A percentile compares a stretch with the other conserved stretches of the same genome.
These are phyloP conservation scores for Corymbia calophylla DNA, from an alignment of 441 rosid species.

Conservation along the genomic window DNA sequence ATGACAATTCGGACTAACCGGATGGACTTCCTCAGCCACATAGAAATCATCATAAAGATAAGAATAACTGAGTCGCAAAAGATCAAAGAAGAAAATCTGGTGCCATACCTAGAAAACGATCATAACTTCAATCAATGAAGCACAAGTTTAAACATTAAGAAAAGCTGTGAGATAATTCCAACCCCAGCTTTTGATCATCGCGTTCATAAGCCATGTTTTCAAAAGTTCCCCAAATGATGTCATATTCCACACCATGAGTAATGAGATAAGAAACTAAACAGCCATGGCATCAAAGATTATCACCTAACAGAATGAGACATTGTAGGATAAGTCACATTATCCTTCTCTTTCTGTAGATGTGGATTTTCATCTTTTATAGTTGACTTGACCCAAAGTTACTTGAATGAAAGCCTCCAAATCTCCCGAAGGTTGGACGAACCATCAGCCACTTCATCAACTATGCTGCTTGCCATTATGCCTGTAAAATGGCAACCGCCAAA, in stretches of 20 bases:
- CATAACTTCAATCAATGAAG: not conserved
- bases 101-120: not conserved
- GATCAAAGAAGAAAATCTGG: not conserved
- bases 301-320: not conserved
- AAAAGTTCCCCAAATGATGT: not conserved
- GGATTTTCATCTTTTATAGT: not conserved
- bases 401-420: slow-evolving; percentile 78
- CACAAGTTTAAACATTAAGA: not conserved
- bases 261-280: not conserved
- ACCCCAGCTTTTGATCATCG: not conserved
- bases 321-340: not conserved
- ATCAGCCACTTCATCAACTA: slow-evolving; percentile 74
- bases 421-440: slow-evolving; percentile 94
- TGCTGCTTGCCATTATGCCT: slow-evolving; percentile 54
- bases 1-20: not conserved
- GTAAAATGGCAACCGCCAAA: not conserved
- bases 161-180: not conserved
- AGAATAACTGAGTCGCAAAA: not conserved
- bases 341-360: not conserved
- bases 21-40: not conserved
- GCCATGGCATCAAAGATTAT: not conserved
- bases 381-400: slow-evolving; percentile 3
- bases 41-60: not conserved
- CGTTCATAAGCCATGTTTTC: not conserved
- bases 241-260: not conserved